phyloP scores from a whole-genome alignment of 2,329 filamentous ascomycete genomes.

The Phyllosticta citribraziliensis region DNA sequence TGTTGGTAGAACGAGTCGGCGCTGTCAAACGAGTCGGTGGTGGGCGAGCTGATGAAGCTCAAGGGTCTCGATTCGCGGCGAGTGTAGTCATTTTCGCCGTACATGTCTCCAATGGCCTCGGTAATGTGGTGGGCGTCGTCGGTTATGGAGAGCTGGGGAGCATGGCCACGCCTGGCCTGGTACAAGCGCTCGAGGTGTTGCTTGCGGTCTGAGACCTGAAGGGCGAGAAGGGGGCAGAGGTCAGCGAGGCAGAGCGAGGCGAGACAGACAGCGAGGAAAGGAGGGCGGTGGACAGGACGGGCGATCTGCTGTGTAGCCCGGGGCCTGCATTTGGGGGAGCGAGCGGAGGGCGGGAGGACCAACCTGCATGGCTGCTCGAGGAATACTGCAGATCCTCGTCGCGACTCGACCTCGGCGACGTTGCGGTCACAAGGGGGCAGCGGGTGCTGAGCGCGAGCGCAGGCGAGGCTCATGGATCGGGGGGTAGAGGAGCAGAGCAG shows the following conservation, averaged over 20 bases:
- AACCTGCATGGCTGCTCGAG: constrained; percentile 19
- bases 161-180: constrained; percentile 47
- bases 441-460: constrained; percentile 8
- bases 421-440: constrained; percentile 12
- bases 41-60: constrained; percentile 59
- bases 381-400: constrained; percentile 15
- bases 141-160: constrained; percentile 59
- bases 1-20: neutral
- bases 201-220: constrained; percentile 31
- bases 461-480: constrained; percentile 13
- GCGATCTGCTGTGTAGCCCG: constrained; percentile 10
- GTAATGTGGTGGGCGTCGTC: constrained; percentile 92
- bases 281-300: constrained; percentile 3
- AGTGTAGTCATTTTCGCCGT: constrained; percentile 61
- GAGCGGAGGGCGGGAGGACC: constrained; percentile 6
- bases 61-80: constrained; percentile 55
- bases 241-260: constrained; percentile 20
- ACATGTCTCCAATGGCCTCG: constrained; percentile 84
- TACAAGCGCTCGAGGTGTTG: constrained; percentile 38
- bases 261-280: constrained; percentile 1
- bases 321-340: constrained; percentile 7
- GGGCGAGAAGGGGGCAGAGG: constrained; percentile 14
- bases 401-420: constrained; percentile 14
- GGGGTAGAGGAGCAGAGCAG: constrained; percentile 1
- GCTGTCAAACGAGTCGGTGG: constrained; percentile 38